Evolutionary conservation across 805 yeast species (phyloP).

Genomic region (Ogataea parapolymorpha): DNA sequence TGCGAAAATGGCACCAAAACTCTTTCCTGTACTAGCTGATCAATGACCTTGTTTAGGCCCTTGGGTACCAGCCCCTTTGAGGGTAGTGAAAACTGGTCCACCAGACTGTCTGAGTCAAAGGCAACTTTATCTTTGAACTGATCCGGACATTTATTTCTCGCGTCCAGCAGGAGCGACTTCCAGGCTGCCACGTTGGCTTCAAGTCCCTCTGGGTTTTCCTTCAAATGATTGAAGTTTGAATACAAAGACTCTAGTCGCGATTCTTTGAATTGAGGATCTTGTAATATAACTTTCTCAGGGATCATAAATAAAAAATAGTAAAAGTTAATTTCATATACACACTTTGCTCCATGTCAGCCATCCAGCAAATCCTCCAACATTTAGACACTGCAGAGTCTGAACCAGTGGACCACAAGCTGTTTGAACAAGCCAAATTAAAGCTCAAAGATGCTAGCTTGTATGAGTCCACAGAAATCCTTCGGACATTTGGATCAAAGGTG

Average conservation of each 20-base stretch:
- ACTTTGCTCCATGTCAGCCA: neutral
- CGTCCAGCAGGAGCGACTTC: constrained; percentile 35
- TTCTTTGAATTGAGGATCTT: constrained; percentile 35
- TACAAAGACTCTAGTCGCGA: constrained; percentile 45
- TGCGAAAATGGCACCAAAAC: constrained; percentile 21
- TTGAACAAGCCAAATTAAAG: constrained; percentile 17
- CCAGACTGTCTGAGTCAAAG: constrained; percentile 20
- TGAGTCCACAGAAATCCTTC: constrained; percentile 10
- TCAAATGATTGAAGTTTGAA: constrained; percentile 43
- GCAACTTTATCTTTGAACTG: constrained; percentile 28
- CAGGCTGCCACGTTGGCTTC: constrained; percentile 48
- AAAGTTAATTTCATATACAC: neutral
- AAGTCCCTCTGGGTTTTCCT: constrained; percentile 47
- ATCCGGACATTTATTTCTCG: constrained; percentile 19
- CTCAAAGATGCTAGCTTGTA: constrained; percentile 20
- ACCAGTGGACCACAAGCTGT: constrained; percentile 13
- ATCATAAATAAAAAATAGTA: constrained; percentile 1
- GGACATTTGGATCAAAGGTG: constrained; percentile 20
- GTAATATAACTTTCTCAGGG: constrained; percentile 13
- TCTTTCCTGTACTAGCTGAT: constrained; percentile 23
- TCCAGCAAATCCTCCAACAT: constrained; percentile 3
- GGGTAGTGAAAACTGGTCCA: constrained; percentile 13
- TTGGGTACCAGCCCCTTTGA: constrained; percentile 20
- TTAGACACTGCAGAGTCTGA: constrained; percentile 6
- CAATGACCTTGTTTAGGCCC: constrained; percentile 26